A percentile compares a stretch with the other conserved stretches of the same genome.
These are phyloP conservation scores for Heterobasidion annosum DNA, from an alignment of 1,284 basidiomycete genomes.

Conservation along the genomic window DNA sequence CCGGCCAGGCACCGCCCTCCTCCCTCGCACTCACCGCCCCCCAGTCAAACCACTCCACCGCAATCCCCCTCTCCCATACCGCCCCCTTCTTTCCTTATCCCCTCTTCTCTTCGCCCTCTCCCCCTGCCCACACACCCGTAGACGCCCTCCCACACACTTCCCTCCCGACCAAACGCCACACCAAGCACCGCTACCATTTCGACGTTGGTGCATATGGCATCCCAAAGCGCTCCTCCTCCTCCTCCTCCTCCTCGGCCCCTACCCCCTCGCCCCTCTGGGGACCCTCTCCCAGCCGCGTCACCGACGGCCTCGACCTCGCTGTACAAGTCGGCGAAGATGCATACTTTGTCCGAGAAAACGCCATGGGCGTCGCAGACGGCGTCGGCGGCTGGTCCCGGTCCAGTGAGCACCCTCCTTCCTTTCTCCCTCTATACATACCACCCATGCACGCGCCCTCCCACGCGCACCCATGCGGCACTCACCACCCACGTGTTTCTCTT, in stretches of 20 bases:
- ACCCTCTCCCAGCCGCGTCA: conserved; percentile 5
- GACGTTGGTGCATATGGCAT: conserved; percentile 73
- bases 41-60: conserved; percentile 23
- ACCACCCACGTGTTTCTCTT: conserved; percentile 1
- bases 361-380: conserved; percentile 84
- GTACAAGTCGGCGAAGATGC: conserved; percentile 82
- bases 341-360: conserved; percentile 77
- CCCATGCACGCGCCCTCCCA: neutral
- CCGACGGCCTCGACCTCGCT: conserved; percentile 33
- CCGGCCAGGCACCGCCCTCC: conserved; percentile 20
- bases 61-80: conserved; percentile 30
- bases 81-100: conserved; percentile 20
- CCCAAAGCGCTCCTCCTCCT: conserved; percentile 26
- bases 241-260: conserved; percentile 18
- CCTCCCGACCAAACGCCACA: conserved; percentile 23
- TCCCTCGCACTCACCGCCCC: conserved; percentile 36
- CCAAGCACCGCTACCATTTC: conserved; percentile 44
- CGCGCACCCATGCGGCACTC: conserved; percentile 2
- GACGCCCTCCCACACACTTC: conserved; percentile 16
- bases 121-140: conserved; percentile 18
- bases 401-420: conserved; percentile 16
- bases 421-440: neutral
- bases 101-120: conserved; percentile 7
- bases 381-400: conserved; percentile 79
- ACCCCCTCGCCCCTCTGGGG: conserved; percentile 13